Percentiles rank a stretch among this genome's conserved stretches.
Conservation (phyloP, 2,329 filamentous ascomycete genomes). For the Fusarium keratoplasticum region DNA sequence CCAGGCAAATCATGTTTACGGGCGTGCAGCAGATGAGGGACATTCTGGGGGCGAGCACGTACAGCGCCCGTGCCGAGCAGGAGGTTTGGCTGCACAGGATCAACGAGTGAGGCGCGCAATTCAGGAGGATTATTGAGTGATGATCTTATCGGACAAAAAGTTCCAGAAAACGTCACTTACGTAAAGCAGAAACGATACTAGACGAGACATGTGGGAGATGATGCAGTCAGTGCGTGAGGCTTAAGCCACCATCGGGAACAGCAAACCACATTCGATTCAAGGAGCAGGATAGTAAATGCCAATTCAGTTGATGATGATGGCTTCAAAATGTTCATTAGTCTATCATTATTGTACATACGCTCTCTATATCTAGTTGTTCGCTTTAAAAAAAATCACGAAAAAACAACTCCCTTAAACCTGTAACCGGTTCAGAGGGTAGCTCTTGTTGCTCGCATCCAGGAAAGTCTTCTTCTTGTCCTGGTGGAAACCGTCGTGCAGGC, state of each 20-base stretch:
- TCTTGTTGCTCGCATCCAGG: conserved; percentile 21
- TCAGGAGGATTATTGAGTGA: neutral
- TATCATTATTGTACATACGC: conserved; percentile 2
- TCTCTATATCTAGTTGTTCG: neutral
- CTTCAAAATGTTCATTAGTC: neutral
- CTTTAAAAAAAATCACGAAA: neutral
- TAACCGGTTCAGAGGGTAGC: conserved; percentile 17
- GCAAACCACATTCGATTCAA: neutral
- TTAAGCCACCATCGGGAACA: neutral
- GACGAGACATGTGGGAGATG: neutral
- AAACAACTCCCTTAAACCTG: neutral
- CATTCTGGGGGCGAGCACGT: conserved; percentile 33
- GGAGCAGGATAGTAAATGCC: neutral
- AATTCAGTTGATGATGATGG: neutral
- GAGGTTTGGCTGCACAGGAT: conserved; percentile 35
- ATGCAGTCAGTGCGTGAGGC: neutral
- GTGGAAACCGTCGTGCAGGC: conserved; percentile 31
- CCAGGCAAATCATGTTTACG: conserved; percentile 31
- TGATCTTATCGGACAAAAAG: neutral
- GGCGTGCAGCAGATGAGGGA: conserved; percentile 33
- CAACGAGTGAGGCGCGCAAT: conserved; percentile 7
- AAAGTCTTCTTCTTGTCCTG: conserved; percentile 19
- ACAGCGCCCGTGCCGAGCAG: conserved; percentile 31
- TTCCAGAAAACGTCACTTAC: neutral
- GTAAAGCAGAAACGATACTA: neutral